Base-by-base conservation (phyloP, 345 rosid species). In the Eucalyptus regnans region DNA sequence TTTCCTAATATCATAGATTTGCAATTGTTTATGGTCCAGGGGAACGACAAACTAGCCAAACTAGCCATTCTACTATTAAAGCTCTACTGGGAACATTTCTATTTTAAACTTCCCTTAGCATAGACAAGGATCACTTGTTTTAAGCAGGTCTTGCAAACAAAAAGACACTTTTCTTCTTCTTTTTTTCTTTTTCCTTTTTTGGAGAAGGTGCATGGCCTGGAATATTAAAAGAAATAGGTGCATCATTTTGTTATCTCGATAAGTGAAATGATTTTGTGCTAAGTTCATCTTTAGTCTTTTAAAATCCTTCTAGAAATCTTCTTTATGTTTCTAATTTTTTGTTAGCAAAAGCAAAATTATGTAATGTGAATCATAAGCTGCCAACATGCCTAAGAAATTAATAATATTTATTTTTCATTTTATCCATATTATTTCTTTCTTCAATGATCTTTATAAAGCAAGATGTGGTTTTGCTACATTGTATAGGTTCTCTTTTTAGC, bases 51-150 rank as follows among this genome's bases (percentile, higher is more conserved):
- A 22, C 27, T 54, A 9, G 60, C 22, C 56, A 51, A 7, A 52
- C 9, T 41, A 5, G 41, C 41, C 41, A 41, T 41, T 41, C 41
- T 41, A 41, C 41, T 41, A 41, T 41, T 41, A 41, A 41, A 41
- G 41, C 41, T 41, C 41, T 41, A 41, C 41, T 41, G 41, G 41
- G 41, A 41, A 98, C 95, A 3, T 96, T 94, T 91, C 96, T 95
- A 62, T 96, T 97, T 93, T 95, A 96, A 46, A 93, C 95, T n/a
- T 86, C 89, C 64, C 98, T 96, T 68, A 99, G 96, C 89, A 96
- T 97, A 87, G 96, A 96, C 91, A 94, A 93, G 91, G 94, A 93
- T 3, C 95, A 98, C 11, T 87, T 41, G 41, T 41, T 41, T 41
- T 41, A 41, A 41, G 41, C 41, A 41, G 5, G 41, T 41, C 41